Base-by-base conservation (phyloP, 2,329 filamentous ascomycete species). In the Ceratocystis destructans region DNA sequence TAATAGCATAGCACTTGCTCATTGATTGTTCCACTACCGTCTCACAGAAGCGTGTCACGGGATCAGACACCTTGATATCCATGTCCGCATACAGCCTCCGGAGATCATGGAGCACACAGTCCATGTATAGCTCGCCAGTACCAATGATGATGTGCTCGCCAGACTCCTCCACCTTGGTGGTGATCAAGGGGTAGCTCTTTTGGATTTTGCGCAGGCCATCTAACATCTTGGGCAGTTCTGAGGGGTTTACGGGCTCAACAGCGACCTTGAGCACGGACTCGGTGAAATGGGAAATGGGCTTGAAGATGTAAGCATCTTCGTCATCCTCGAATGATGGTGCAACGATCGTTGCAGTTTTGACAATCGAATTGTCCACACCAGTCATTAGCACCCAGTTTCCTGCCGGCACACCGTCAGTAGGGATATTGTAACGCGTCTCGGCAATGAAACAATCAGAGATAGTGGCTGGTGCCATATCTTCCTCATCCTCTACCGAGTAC, bases 111-210 rank as follows among this genome's bases (percentile, higher is more conserved):
- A 99, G 81, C 2, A 99, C 93, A 72, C 94, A 99, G 75, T 99
- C 94, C 92, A 99, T 97, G 78, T 99, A 99, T n/a, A 99, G 80
- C 75, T 99, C 94, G 68, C 94, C 94, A 0, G 94, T 99, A 28
- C 94, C 94, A 3, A 99, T 83, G 61, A 99, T 82, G 70, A 99
- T 87, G 73, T 99, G 94, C 76, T 99, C 94, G 63, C 94, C 94
- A 1, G 91, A 96, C 76, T 99, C 94, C 75, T 99, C 94, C 2
- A 99, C 94, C 75, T 97, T 97, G 3, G 94, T 99, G 12, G 89
- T 90, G 71, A 97, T 89, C 31, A 99, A 82, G 37, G 94, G 94
- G 72, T 97, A 99, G 72, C 90, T 96, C 76, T 99, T 99, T 80
- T 96, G 96, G 76, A 99, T 88, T 74, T 96, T 96, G 63, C 94